Percentiles rank a stretch among this genome's conserved stretches.
phyloP scores from a whole-genome alignment of 345 rosid species.

The Corymbia maculata region DNA sequence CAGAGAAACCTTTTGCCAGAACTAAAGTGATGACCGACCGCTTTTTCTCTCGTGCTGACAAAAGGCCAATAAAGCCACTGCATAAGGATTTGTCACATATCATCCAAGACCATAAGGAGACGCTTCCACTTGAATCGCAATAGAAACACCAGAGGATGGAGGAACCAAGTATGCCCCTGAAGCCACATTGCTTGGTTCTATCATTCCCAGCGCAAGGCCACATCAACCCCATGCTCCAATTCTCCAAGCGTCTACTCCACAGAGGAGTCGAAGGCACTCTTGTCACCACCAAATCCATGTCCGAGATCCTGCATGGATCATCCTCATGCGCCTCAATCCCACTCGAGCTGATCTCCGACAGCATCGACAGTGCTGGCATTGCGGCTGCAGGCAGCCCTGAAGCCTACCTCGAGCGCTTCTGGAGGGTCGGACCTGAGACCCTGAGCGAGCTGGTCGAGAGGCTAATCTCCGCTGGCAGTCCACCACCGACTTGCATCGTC shows the following conservation, averaged over 20 bases:
- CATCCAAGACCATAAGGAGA: background rate
- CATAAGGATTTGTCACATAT: background rate
- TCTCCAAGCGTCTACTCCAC: background rate
- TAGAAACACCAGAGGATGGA: background rate
- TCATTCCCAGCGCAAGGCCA: background rate
- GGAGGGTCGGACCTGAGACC: background rate
- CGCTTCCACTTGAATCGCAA: background rate
- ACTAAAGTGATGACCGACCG: background rate
- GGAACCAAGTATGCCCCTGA: background rate
- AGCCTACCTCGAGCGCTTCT: background rate
- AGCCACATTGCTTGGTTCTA: background rate
- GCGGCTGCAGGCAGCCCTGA: background rate
- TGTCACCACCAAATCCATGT: background rate
- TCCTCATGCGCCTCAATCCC: background rate
- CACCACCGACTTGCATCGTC: background rate
- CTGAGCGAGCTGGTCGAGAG: background rate
- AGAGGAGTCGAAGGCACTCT: background rate
- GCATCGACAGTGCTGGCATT: background rate
- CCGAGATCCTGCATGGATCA: background rate
- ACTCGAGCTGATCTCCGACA: background rate
- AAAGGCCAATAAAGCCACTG: background rate
- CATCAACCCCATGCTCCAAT: background rate
- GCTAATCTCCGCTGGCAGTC: background rate
- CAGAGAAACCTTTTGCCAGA: background rate
- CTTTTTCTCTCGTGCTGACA: background rate